phyloP scores from a whole-genome alignment of 805 yeast species.

The Metschnikowia orientalis region DNA sequence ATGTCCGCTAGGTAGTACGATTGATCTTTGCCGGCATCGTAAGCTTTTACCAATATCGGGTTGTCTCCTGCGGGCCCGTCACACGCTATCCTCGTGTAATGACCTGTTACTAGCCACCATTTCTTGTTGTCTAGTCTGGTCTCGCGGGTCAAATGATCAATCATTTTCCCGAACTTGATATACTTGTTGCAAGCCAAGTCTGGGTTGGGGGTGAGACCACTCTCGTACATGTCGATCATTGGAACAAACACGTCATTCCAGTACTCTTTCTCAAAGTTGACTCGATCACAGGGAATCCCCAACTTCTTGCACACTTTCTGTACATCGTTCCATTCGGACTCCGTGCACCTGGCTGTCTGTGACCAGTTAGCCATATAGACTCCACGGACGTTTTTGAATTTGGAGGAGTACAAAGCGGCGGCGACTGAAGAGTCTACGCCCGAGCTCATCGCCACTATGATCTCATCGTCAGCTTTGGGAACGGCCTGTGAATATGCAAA shows the following conservation, averaged over 20 bases:
- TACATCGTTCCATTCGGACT: constrained; percentile 86
- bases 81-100: constrained; percentile 61
- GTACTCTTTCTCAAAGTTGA: constrained; percentile 84
- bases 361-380: constrained; percentile 95
- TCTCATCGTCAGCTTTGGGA: constrained; percentile 53
- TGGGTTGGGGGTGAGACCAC: constrained; percentile 90
- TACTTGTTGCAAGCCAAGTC: constrained; percentile 83
- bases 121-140: constrained; percentile 13
- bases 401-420: constrained; percentile 62
- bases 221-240: constrained; percentile 68
- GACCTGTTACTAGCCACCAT: constrained; percentile 93
- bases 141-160: constrained; percentile 44
- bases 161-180: constrained; percentile 81
- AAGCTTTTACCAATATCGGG: constrained; percentile 47
- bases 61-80: constrained; percentile 24
- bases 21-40: constrained; percentile 70
- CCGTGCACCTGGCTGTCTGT: constrained; percentile 64
- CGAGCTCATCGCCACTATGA: constrained; percentile 88
- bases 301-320: constrained; percentile 56
- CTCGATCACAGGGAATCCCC: constrained; percentile 65
- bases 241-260: constrained; percentile 93
- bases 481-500: constrained; percentile 32
- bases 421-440: constrained; percentile 95
- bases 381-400: constrained; percentile 63
- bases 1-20: constrained; percentile 83